phyloP scores from a whole-genome alignment of 495 filamentous ascomycete species.

The Darksidea phi region DNA sequence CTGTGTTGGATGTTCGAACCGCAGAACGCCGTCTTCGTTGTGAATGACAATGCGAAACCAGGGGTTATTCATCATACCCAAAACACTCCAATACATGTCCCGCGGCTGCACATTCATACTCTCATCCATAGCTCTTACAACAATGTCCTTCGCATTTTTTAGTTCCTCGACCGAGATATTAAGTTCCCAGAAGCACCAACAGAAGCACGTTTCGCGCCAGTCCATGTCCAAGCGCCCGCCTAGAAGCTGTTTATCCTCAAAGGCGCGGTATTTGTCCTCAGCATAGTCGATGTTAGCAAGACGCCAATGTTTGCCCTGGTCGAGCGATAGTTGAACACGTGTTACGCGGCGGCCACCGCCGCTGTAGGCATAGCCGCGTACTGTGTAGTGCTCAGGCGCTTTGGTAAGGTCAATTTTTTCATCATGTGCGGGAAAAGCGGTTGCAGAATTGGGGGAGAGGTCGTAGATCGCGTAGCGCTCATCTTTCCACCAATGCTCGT shows the following conservation, averaged over 20 bases:
- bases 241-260: conserved; percentile 63
- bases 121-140: conserved; percentile 91
- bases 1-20: conserved; percentile 90
- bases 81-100: conserved; percentile 96
- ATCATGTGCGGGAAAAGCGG: conserved; percentile 78
- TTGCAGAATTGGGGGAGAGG: conserved; percentile 82
- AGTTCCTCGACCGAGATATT: conserved; percentile 66
- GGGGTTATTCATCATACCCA: conserved; percentile 99
- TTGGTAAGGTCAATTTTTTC: conserved; percentile 61
- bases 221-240: conserved; percentile 80
- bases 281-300: conserved; percentile 80
- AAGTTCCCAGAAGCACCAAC: conserved; percentile 93
- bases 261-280: conserved; percentile 81
- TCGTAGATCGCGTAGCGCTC: conserved; percentile 96
- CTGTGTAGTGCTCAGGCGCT: conserved; percentile 56
- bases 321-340: conserved; percentile 79
- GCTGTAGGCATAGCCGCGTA: conserved; percentile 83
- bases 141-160: conserved; percentile 63
- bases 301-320: conserved; percentile 79
- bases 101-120: conserved; percentile 81
- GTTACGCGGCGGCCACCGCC: conserved; percentile 86
- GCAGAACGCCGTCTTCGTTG: conserved; percentile 63
- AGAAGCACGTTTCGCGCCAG: conserved; percentile 79
- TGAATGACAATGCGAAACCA: conserved; percentile 86
- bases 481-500: conserved; percentile 82